Evolutionary conservation across 176 grass and related monocot genomes (phyloP).

Genomic region (Phyllostachys edulis): DNA sequence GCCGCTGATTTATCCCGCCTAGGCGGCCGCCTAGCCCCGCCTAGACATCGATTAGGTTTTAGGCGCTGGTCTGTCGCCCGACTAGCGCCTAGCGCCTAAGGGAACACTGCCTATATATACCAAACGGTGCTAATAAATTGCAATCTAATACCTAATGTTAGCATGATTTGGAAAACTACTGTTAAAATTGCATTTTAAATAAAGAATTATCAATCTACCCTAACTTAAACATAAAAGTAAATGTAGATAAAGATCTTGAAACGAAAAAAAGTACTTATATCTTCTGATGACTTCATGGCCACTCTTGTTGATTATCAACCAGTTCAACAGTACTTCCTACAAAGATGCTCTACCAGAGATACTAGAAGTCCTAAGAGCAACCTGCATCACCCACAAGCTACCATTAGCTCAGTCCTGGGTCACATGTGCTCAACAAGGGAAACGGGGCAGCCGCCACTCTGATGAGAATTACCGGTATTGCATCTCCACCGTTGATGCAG

Average conservation of each 20-base stretch:
- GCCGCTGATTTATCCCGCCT: no score
- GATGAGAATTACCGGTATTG: constrained; percentile 82
- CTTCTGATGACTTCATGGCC: constrained; percentile 36
- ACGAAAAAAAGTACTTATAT: constrained; percentile 29
- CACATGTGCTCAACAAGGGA: constrained; percentile 79
- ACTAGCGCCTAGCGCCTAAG: no score
- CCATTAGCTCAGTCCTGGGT: constrained; percentile 96
- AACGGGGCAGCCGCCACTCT: constrained; percentile 76
- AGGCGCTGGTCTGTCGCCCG: no score
- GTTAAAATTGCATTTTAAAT: neutral
- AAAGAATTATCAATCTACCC: neutral
- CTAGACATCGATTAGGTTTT: no score
- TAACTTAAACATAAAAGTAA: constrained; percentile 11
- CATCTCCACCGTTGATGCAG: constrained; percentile 69
- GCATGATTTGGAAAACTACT: constrained; percentile 2
- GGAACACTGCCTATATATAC: neutral
- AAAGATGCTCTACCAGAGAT: constrained; percentile 86
- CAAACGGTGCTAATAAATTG: neutral
- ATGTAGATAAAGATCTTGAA: constrained; percentile 17
- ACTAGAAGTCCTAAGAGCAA: constrained; percentile 63
- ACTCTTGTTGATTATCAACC: constrained; percentile 38
- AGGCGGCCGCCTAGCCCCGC: no score
- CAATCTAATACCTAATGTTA: neutral
- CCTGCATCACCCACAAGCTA: constrained; percentile 70
- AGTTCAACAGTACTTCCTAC: constrained; percentile 79